Base-by-base conservation (phyloP, 768 basidiomycete species). In the Lactifluus rugatus region DNA sequence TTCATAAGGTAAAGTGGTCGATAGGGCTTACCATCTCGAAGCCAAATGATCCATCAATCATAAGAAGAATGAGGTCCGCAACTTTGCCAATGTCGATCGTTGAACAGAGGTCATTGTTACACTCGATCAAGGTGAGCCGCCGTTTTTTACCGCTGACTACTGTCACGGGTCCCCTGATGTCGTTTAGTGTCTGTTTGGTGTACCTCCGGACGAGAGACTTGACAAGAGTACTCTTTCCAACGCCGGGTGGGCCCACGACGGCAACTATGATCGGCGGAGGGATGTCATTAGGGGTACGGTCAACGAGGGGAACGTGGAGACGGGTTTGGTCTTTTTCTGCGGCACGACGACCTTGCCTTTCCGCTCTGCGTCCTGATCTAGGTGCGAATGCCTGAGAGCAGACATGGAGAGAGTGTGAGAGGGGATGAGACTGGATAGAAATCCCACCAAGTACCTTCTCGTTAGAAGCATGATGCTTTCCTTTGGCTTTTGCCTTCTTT, bases 51-150 rank as follows among this genome's bases (percentile, higher is more conserved):
- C 89, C 95, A 68, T 99, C 96, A 63, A 98, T 86, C 93, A 98
- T 94, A 62, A 99, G 83, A 46, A 99, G 78, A 5, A 98, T 89
- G 57, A 99, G 78, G 73, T 98, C 96, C 8, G 91, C 96, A 57
- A 98, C 83, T 73, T 99, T 99, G 55, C 85, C 95, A 66, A 97
- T 79, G 77, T 99, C 96, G 64, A 98, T 90, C 95, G 98, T 97
- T 52, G 93, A 92, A 70, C 93, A 93, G 64, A 98, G 78, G 74
- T 98, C 94, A 69, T 93, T 97, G 66, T 93, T 93, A 74, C 93
- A 98, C 72, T 98, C 96, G 51, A 99, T 80, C 69, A 98, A 93
- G 0, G 96, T 97, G n/a, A 98, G 75, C 14, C 96, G 76, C 49
- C 91, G 79, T 66, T 85, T 91, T 76, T 97, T 98, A 42, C 95